Percentiles rank a stretch among this genome's conserved stretches.
phyloP scores from a whole-genome alignment of 1,284 basidiomycete genomes.

The Cutaneotrichosporon curvatum region DNA sequence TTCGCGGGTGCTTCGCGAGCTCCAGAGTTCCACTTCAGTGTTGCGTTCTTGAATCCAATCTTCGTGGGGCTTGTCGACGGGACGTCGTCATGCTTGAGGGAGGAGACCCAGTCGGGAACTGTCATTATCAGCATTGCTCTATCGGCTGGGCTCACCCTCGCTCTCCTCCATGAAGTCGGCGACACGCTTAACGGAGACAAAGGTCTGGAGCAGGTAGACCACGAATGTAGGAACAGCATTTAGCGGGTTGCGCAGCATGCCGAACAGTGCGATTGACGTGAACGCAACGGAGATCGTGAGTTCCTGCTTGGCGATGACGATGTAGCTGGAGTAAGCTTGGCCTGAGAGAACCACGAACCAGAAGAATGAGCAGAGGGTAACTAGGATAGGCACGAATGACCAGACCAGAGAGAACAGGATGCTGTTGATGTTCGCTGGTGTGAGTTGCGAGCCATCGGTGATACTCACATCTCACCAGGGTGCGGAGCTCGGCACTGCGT shows the following conservation, averaged over 20 bases:
- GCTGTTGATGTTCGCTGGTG: conserved; percentile 29
- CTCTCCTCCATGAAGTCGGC: conserved; percentile 73
- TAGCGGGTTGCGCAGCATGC: conserved; percentile 52
- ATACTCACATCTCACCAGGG: conserved; percentile 30
- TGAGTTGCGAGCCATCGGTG: conserved; percentile 1
- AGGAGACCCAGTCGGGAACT: conserved; percentile 62
- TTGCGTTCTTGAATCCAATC: conserved; percentile 59
- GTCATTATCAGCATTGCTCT: not conserved
- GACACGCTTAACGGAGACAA: conserved; percentile 72
- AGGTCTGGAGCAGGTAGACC: conserved; percentile 51
- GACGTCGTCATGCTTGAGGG: conserved; percentile 49
- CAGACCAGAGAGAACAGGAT: conserved; percentile 35
- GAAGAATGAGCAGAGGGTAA: conserved; percentile 46
- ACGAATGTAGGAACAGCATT: conserved; percentile 37
- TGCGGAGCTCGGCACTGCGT: conserved; percentile 37
- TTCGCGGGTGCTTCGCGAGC: conserved; percentile 4
- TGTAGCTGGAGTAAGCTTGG: conserved; percentile 28
- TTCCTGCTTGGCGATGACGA: conserved; percentile 42
- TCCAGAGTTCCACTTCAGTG: conserved; percentile 61
- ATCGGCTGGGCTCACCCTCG: conserved; percentile 48
- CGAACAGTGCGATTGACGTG: conserved; percentile 46
- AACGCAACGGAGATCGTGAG: conserved; percentile 47
- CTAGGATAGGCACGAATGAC: conserved; percentile 37
- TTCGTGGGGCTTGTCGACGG: conserved; percentile 40
- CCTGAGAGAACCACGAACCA: conserved; percentile 19